Percentiles rank a stretch among this genome's conserved stretches.
phyloP scores from a whole-genome alignment of 2,329 filamentous ascomycete species.

The Parastagonospora nodorum region DNA sequence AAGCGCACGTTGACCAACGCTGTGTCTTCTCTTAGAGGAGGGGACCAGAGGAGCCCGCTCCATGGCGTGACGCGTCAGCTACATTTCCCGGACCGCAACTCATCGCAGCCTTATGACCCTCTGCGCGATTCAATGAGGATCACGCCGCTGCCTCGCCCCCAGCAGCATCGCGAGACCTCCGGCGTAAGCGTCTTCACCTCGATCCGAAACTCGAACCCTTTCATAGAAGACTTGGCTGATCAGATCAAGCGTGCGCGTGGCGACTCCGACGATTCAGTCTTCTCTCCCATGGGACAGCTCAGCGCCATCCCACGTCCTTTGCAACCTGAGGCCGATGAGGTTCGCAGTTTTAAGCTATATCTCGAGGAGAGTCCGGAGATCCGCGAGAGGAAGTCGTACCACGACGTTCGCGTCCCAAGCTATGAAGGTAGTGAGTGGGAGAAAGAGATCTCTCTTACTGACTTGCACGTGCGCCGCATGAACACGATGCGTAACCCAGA shows the following conservation, averaged over 20 bases:
- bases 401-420: constrained; percentile 22
- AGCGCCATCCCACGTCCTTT: constrained; percentile 27
- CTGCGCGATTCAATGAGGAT: background rate
- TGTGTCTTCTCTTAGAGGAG: constrained; percentile 7
- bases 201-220: constrained; percentile 21
- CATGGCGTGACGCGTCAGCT: constrained; percentile 28
- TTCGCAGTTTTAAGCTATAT: background rate
- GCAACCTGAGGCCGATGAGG: background rate
- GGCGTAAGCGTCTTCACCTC: constrained; percentile 22
- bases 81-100: constrained; percentile 9
- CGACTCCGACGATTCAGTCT: constrained; percentile 4
- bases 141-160: constrained; percentile 8
- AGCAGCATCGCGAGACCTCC: constrained; percentile 8
- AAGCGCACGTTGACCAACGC: constrained; percentile 21
- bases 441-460: constrained; percentile 21
- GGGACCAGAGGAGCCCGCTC: constrained; percentile 24
- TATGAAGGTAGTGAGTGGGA: constrained; percentile 31
- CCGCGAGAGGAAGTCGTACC: background rate
- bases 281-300: constrained; percentile 18
- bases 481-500: constrained; percentile 1
- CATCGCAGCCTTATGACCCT: background rate
- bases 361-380: background rate
- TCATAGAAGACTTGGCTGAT: constrained; percentile 4
- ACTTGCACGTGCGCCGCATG: constrained; percentile 13
- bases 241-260: background rate